A percentile compares a stretch with the other conserved stretches of the same genome.
Evolutionary conservation across 176 grass and related monocot species (phyloP).

Genomic region (Calamus simplicifolius): DNA sequence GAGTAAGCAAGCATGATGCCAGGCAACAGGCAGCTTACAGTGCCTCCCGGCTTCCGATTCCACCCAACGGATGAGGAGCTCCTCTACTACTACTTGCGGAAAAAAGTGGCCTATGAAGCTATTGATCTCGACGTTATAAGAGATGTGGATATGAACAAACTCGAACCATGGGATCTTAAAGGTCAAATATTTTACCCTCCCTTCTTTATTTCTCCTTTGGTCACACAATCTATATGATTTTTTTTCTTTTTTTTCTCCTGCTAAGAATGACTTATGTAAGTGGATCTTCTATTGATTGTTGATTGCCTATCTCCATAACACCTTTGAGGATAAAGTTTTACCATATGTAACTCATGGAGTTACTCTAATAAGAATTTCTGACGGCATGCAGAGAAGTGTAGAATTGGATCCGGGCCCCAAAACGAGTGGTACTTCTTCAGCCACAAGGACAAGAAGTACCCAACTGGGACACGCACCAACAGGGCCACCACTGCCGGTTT

Average conservation of each 20-base stretch:
- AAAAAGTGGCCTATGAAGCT: slow-evolving; percentile 89
- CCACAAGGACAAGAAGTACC: slow-evolving; percentile 97
- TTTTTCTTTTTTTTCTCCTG: too few species aligned
- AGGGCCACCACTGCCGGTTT: slow-evolving; percentile 72
- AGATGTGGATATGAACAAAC: slow-evolving; percentile 86
- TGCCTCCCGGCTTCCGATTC: slow-evolving; percentile 92
- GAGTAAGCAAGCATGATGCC: slow-evolving; percentile 48
- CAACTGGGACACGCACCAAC: slow-evolving; percentile 87
- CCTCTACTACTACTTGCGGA: slow-evolving; percentile 97
- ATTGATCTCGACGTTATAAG: slow-evolving; percentile 99
- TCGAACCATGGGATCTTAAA: slow-evolving; percentile 98
- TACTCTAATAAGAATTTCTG: not conserved
- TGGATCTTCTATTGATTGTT: too few species aligned
- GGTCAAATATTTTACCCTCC: slow-evolving; percentile 27
- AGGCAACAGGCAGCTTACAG: slow-evolving; percentile 39
- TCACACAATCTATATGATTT: not conserved
- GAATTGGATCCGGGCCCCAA: slow-evolving; percentile 80
- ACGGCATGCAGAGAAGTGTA: slow-evolving; percentile 63
- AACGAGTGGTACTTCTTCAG: slow-evolving; percentile 98
- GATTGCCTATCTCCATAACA: too few species aligned
- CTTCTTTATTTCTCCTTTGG: not conserved
- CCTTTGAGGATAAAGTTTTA: too few species aligned
- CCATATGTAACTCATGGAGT: too few species aligned
- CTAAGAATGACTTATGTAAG: too few species aligned
- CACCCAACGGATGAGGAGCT: slow-evolving; percentile 95